These are phyloP conservation scores for Jimgerdemannia lactiflua DNA, from an alignment of 192 early-diverging fungal genomes.

Conservation along the genomic window DNA sequence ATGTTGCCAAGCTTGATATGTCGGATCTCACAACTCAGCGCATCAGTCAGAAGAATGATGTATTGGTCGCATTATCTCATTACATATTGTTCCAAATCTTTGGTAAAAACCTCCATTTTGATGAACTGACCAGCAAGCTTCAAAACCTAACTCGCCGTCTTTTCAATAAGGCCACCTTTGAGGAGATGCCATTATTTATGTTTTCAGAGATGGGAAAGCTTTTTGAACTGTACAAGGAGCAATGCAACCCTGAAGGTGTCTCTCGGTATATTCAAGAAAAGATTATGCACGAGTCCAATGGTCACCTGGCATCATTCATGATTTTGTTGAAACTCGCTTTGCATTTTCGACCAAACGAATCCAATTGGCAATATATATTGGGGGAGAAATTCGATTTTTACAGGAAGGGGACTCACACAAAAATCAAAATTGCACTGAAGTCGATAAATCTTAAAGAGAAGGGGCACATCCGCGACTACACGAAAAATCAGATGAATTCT, in stretches of 20 bases:
- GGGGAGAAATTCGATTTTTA: not conserved
- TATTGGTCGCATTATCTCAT: too few relatives aligned
- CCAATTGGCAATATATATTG: not conserved
- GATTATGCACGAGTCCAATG: not conserved
- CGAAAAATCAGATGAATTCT: too few relatives aligned
- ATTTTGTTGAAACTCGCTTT: not conserved
- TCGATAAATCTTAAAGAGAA: not conserved
- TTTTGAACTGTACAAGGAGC: not conserved
- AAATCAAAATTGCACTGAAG: not conserved
- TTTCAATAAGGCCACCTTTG: constrained; percentile 12
- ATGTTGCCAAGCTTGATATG: too few relatives aligned
- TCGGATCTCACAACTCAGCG: too few relatives aligned
- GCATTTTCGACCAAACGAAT: not conserved
- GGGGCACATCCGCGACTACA: not conserved
- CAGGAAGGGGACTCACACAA: not conserved
- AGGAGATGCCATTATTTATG: constrained; percentile 16
- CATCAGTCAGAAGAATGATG: too few relatives aligned
- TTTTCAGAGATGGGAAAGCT: not conserved
- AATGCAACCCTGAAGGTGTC: not conserved
- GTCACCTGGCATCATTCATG: not conserved
- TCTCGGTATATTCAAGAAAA: not conserved
- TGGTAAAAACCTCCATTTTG: too few relatives aligned
- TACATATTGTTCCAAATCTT: too few relatives aligned
- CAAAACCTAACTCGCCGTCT: too few relatives aligned
- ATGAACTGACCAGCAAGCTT: too few relatives aligned